These are phyloP conservation scores for Cryphonectria japonica DNA, from an alignment of 2,329 filamentous ascomycete genomes.

Conservation along the genomic window DNA sequence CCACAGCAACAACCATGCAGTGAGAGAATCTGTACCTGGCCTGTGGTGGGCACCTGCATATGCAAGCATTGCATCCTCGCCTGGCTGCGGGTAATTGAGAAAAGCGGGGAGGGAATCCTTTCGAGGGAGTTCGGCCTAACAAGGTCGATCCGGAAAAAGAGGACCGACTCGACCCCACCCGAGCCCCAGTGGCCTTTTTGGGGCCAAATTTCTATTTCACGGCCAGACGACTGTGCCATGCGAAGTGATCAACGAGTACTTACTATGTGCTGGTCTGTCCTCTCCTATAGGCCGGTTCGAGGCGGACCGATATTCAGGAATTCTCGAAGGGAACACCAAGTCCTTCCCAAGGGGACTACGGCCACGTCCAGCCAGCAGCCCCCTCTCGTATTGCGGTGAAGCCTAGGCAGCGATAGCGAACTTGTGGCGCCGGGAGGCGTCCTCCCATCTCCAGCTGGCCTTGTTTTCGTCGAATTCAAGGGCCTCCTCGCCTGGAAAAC, in stretches of 20 bases:
- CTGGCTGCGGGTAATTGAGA: slow-evolving; percentile 5
- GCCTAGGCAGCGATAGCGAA: neutral
- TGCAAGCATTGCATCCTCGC: neutral
- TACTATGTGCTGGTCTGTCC: neutral
- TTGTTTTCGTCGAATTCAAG: too few relatives aligned
- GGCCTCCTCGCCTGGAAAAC: neutral
- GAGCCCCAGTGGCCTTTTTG: neutral
- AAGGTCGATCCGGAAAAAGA: neutral
- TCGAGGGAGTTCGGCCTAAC: neutral
- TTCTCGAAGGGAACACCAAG: neutral
- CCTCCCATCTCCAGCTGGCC: neutral
- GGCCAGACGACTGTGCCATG: neutral
- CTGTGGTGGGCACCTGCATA: neutral
- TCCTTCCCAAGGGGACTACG: neutral
- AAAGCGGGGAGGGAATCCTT: neutral
- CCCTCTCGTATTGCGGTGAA: neutral
- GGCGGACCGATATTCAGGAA: neutral
- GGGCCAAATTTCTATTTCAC: too few relatives aligned
- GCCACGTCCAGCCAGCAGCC: too few relatives aligned
- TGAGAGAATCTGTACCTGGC: slow-evolving; percentile 1
- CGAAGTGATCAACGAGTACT: neutral
- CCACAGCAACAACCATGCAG: neutral
- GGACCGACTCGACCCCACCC: slow-evolving; percentile 2
- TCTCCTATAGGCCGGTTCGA: neutral
- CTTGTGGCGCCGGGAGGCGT: neutral